Conservation (phyloP, 1,284 basidiomycete species). For the Pisolithus thermaeus region DNA sequence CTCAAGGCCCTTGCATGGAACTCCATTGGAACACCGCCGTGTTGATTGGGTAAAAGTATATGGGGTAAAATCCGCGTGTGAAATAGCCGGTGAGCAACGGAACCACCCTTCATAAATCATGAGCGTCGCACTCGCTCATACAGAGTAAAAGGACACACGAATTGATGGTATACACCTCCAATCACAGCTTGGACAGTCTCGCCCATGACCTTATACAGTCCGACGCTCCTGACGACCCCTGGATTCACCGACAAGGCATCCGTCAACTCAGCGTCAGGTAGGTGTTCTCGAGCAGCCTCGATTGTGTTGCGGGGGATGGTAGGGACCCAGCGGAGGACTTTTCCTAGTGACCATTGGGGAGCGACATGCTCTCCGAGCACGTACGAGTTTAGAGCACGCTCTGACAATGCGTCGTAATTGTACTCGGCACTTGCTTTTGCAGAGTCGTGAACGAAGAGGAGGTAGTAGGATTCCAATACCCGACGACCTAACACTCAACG, state of each 20-base stretch:
- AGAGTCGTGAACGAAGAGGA: slow-evolving; percentile 62
- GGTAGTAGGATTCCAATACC: slow-evolving; percentile 65
- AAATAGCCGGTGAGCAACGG: slow-evolving; percentile 28
- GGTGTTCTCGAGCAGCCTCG: slow-evolving; percentile 8
- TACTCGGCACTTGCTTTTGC: slow-evolving; percentile 41
- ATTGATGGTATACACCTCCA: slow-evolving; percentile 73
- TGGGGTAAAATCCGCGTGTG: slow-evolving; percentile 31
- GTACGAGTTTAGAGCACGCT: slow-evolving; percentile 59
- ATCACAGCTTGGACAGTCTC: slow-evolving; percentile 70
- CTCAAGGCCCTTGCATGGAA: slow-evolving; percentile 22
- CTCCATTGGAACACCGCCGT: slow-evolving; percentile 26
- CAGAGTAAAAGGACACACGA: slow-evolving; percentile 44
- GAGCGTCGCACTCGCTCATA: not conserved
- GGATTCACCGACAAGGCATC: slow-evolving; percentile 20
- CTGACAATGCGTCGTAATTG: slow-evolving; percentile 51
- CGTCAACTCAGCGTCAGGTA: slow-evolving; percentile 22
- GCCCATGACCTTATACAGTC: slow-evolving; percentile 72
- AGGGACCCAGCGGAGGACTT: slow-evolving; percentile 66
- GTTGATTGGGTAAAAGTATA: slow-evolving; percentile 21
- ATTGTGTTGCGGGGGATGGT: slow-evolving; percentile 30
- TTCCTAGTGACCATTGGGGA: slow-evolving; percentile 63
- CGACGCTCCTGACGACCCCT: slow-evolving; percentile 42
- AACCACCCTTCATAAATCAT: slow-evolving; percentile 21
- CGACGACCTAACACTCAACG: slow-evolving; percentile 50
- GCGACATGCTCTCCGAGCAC: slow-evolving; percentile 67